Evolutionary conservation across 495 filamentous ascomycete genomes (phyloP).

Genomic region (Bathelium albidoporum): DNA sequence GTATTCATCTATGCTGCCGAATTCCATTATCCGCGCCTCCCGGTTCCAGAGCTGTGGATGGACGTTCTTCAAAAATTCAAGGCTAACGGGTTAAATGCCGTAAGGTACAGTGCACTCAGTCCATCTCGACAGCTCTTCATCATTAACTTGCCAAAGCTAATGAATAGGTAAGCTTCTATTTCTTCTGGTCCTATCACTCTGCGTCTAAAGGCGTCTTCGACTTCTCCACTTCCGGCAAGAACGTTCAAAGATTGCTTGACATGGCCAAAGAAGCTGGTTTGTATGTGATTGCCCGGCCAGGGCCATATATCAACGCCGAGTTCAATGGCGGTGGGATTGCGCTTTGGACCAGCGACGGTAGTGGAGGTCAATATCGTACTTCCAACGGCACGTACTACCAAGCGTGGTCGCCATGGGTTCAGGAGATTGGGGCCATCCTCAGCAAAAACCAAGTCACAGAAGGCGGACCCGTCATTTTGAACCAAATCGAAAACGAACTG

Average conservation of each 20-base stretch:
- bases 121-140: background rate
- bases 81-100: constrained; percentile 47
- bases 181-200: constrained; percentile 47
- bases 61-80: constrained; percentile 55
- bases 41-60: constrained; percentile 49
- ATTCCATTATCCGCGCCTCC: constrained; percentile 48
- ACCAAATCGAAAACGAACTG: constrained; percentile 53
- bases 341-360: constrained; percentile 52
- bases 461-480: constrained; percentile 43
- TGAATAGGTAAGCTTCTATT: constrained; percentile 36
- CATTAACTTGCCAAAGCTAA: background rate
- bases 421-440: constrained; percentile 9
- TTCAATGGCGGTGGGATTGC: constrained; percentile 46
- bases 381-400: constrained; percentile 37
- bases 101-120: constrained; percentile 17
- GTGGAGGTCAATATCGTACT: constrained; percentile 43
- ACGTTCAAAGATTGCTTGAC: constrained; percentile 44
- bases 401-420: constrained; percentile 33
- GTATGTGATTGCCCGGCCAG: constrained; percentile 48
- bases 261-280: constrained; percentile 47
- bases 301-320: constrained; percentile 49
- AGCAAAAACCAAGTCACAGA: constrained; percentile 43
- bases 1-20: constrained; percentile 49
- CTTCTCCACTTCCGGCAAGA: constrained; percentile 45
- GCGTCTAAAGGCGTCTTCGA: constrained; percentile 41